These are phyloP conservation scores for Gnaphalium uliginosum DNA, from an alignment of 129 eudicot species.

Conservation along the genomic window DNA sequence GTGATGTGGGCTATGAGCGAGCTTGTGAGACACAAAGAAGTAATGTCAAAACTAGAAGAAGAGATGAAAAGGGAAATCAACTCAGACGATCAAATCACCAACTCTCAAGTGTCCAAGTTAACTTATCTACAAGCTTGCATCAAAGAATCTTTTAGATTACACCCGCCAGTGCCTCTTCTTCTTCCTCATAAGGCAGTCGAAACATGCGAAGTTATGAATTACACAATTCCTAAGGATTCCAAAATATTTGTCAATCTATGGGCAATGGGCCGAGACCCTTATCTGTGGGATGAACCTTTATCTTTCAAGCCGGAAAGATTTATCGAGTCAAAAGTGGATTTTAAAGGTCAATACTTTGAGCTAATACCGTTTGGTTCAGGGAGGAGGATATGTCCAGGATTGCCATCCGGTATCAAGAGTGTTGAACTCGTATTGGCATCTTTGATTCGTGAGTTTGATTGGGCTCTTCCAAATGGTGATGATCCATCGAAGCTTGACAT, in stretches of 20 bases:
- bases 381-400: slow-evolving; percentile 46
- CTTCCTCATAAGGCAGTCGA: slow-evolving; percentile 26
- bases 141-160: slow-evolving; percentile 35
- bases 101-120: slow-evolving; percentile 1
- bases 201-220: slow-evolving; percentile 35
- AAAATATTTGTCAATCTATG: slow-evolving; percentile 36
- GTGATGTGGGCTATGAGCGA: slow-evolving; percentile 40
- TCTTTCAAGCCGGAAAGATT: slow-evolving; percentile 37
- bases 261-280: slow-evolving; percentile 42
- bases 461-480: slow-evolving; percentile 28
- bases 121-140: slow-evolving; percentile 34
- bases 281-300: slow-evolving; percentile 33
- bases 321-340: slow-evolving; percentile 29
- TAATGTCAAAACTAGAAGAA: too few relatives aligned
- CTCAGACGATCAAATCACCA: neutral
- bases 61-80: slow-evolving; percentile 1
- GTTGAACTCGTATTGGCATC: slow-evolving; percentile 24
- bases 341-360: slow-evolving; percentile 24
- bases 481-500: slow-evolving; percentile 31
- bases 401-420: slow-evolving; percentile 30
- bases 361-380: slow-evolving; percentile 35
- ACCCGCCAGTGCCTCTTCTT: slow-evolving; percentile 31
- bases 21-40: slow-evolving; percentile 27
- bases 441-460: slow-evolving; percentile 32
- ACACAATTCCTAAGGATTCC: slow-evolving; percentile 32